Percentiles rank a stretch among this genome's conserved stretches.
Conservation (phyloP, 345 rosid genomes). For the Carallia pectinifolia region DNA sequence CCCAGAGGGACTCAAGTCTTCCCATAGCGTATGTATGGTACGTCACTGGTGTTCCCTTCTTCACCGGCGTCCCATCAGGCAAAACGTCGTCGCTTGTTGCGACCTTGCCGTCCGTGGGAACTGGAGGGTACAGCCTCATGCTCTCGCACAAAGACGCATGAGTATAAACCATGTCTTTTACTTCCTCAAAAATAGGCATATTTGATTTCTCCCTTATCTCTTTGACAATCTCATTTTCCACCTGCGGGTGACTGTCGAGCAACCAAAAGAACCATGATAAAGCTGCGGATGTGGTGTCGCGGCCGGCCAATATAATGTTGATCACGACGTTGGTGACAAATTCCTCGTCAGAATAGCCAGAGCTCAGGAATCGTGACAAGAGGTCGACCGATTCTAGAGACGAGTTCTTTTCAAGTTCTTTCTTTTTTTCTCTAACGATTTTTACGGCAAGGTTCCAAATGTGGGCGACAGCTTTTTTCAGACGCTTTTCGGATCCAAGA, state of each 20-base stretch:
- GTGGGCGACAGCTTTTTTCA: conserved; percentile 32
- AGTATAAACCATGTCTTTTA: conserved; percentile 28
- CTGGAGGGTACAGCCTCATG: conserved; percentile 28
- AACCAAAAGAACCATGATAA: conserved; percentile 75
- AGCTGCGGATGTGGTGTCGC: conserved; percentile 73
- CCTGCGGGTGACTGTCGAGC: conserved; percentile 41
- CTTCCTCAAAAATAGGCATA: conserved; percentile 17
- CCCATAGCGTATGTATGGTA: conserved; percentile 35
- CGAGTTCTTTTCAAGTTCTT: conserved; percentile 21
- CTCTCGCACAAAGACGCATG: conserved; percentile 51
- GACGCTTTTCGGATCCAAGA: conserved; percentile 46
- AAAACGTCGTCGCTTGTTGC: conserved; percentile 31
- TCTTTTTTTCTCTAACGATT: conserved; percentile 47
- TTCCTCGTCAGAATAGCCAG: conserved; percentile 44
- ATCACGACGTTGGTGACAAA: conserved; percentile 50
- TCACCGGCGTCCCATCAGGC: conserved; percentile 49
- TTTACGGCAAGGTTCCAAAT: conserved; percentile 49
- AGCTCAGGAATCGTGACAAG: conserved; percentile 49
- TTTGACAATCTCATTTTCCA: conserved; percentile 31
- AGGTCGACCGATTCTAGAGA: conserved; percentile 42
- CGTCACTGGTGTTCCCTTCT: conserved; percentile 33
- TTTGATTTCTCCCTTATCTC: conserved; percentile 37
- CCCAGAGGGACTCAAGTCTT: conserved; percentile 23
- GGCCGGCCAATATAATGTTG: conserved; percentile 63
- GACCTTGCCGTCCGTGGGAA: conserved; percentile 33